Percentiles rank a stretch among this genome's conserved stretches.
Evolutionary conservation across 2,329 filamentous ascomycete species (phyloP).

Genomic region (Colletotrichum spinosum): DNA sequence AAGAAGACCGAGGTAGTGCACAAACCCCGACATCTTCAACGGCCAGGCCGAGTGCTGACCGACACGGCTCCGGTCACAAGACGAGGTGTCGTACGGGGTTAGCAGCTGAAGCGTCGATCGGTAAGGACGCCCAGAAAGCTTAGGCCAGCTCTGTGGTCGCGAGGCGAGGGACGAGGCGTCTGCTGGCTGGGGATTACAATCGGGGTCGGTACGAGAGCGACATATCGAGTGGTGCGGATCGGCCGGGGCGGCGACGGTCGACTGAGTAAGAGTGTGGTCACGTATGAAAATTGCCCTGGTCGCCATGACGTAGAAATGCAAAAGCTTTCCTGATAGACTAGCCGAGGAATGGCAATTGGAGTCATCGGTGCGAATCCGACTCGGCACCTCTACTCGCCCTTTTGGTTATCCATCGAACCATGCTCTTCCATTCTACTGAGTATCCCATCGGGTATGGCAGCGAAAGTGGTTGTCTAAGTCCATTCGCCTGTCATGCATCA

Average conservation of each 20-base stretch:
- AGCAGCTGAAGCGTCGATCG: slow-evolving; percentile 19
- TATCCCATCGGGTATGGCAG: slow-evolving; percentile 11
- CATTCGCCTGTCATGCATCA: too few species aligned
- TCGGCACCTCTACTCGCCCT: slow-evolving; percentile 8
- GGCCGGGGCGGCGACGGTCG: slow-evolving; percentile 27
- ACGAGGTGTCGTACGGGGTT: slow-evolving; percentile 12
- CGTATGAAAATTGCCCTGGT: slow-evolving; percentile 13
- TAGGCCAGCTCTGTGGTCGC: slow-evolving; percentile 28
- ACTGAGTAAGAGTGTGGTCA: slow-evolving; percentile 33
- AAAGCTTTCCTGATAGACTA: slow-evolving; percentile 21
- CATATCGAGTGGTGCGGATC: slow-evolving; percentile 26
- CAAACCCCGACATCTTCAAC: slow-evolving; percentile 20
- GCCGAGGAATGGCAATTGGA: slow-evolving; percentile 19
- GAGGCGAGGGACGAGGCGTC: slow-evolving; percentile 25
- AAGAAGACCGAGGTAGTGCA: slow-evolving; percentile 17
- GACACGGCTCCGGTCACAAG: slow-evolving; percentile 33
- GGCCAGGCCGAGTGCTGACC: slow-evolving; percentile 34
- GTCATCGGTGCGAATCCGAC: slow-evolving; percentile 28
- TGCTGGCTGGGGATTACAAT: slow-evolving; percentile 13
- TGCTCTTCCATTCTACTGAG: too few species aligned
- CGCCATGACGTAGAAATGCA: slow-evolving; percentile 32
- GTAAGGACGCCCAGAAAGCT: slow-evolving; percentile 23
- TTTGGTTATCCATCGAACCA: slow-evolving; percentile 1
- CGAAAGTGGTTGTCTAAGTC: not conserved
- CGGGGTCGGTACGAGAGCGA: slow-evolving; percentile 28